Base-by-base conservation (phyloP, 345 rosid species). In the rapeseed (Brassica napus) region DNA sequence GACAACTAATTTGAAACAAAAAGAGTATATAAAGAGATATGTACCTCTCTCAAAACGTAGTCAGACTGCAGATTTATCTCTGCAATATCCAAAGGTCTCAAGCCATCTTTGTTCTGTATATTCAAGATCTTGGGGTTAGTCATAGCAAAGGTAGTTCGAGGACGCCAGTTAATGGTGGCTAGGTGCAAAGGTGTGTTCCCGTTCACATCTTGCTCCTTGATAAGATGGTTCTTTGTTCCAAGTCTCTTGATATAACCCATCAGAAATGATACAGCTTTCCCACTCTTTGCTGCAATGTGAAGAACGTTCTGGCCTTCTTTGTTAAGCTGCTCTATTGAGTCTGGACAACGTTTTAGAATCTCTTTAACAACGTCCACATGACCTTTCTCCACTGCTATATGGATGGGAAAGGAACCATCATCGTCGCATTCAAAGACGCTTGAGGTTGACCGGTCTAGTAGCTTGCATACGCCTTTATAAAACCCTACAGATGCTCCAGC, bases 141-240 rank as follows among this genome's bases (percentile, higher is more conserved):
- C 63, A 4, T 59, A 59, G 64, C 11, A 64, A 21, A 57, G 5
- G 5, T 15, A 64, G 10, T 32, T 64, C 68, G 44, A 32, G 68
- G 68, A n/a, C 68, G 68, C 68, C 47, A 76, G 0, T 59, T 15
- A 28, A 57, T 68, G 65, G 79, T 18, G 15, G 79, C 79, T 0
- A 76, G 47, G 21, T 76, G 79, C 32, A 68, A 1, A 32, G 80
- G 80, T 61, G 80, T 77, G 49, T 77, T 69, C 54, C 80, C 80
- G 62, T 68, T 62, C 55, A 7, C 28, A 23, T 77, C 80, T 58
- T 76, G 69, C 42, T 65, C 52, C 28, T 65, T 10, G 2, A 18
- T 16, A 3, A 72, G 16, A 72, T 61, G 59, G 30, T 26, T 72
- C 16, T n/a, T 39, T 55, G 28, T 9, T 9, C 16, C 16, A 39